Evolutionary conservation across 2,329 filamentous ascomycete genomes (phyloP).

Genomic region (Colletotrichum cordylinicola): DNA sequence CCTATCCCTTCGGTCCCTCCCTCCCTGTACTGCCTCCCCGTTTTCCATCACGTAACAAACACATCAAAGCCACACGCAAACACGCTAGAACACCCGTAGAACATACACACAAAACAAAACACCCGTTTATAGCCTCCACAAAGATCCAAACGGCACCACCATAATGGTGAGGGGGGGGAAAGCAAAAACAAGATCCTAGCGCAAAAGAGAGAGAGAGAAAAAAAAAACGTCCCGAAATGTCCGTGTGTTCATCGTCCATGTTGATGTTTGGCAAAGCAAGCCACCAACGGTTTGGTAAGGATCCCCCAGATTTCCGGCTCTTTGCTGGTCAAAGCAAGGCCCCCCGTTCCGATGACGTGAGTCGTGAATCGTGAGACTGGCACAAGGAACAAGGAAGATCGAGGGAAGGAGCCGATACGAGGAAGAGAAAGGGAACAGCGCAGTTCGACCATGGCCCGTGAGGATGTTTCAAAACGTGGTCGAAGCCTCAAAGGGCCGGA

Average conservation of each 20-base stretch:
- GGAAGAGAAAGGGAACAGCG: neutral
- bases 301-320: neutral
- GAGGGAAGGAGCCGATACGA: neutral
- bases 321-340: neutral
- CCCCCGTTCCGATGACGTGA: neutral
- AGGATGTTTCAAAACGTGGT: constrained; percentile 2
- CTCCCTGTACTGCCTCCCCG: neutral
- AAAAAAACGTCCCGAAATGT: neutral
- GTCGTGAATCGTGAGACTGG: neutral
- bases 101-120: neutral
- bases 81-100: neutral
- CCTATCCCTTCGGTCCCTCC: neutral
- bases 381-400: neutral
- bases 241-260: neutral
- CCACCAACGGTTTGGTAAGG: neutral
- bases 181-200: neutral
- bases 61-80: neutral
- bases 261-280: neutral
- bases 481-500: neutral
- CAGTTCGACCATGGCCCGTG: neutral
- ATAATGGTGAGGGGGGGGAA: neutral
- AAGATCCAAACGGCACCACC: neutral
- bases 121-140: neutral
- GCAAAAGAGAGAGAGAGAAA: no score
- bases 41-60: neutral